Evolutionary conservation across 768 basidiomycete species (phyloP).

Genomic region (Gymnopilus junonius): DNA sequence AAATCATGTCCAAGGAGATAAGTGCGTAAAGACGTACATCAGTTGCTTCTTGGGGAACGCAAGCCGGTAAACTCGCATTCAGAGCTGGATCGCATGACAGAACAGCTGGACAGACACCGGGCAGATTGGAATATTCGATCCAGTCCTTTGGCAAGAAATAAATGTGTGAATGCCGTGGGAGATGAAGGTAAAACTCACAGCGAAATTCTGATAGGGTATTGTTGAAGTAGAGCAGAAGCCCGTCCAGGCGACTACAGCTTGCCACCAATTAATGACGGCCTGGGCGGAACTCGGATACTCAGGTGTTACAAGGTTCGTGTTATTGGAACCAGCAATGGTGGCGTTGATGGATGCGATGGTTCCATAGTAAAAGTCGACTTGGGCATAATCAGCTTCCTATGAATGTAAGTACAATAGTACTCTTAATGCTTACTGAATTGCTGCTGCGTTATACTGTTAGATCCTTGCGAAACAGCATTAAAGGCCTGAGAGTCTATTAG

Average conservation of each 20-base stretch:
- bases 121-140: background rate
- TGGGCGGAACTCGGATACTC: background rate
- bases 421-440: background rate
- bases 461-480: background rate
- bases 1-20: background rate
- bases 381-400: background rate
- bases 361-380: conserved; percentile 1
- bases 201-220: background rate
- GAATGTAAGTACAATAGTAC: background rate
- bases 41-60: background rate
- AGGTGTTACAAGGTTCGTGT: background rate
- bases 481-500: background rate
- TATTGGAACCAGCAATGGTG: background rate
- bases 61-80: background rate
- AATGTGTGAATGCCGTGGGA: background rate
- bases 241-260: background rate
- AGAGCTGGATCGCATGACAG: background rate
- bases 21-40: background rate
- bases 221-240: background rate
- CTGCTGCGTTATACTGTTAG: background rate
- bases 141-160: background rate
- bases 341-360: conserved; percentile 1
- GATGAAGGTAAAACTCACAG: background rate
- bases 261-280: background rate
- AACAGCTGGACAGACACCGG: background rate